Evolutionary conservation across 2,329 filamentous ascomycete genomes (phyloP).

Genomic region (Magnaporthales sp.): DNA sequence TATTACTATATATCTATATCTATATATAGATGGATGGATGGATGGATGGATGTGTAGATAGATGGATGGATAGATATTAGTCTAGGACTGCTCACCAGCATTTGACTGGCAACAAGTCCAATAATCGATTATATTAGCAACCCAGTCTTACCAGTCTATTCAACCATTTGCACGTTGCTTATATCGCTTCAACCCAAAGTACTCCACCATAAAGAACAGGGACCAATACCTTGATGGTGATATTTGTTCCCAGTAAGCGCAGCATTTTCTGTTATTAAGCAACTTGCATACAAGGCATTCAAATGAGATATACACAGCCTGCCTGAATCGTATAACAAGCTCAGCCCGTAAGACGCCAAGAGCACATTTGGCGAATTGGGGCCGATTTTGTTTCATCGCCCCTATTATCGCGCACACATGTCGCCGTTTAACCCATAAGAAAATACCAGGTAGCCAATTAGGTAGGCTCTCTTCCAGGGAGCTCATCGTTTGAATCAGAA

Average conservation of each 20-base stretch:
- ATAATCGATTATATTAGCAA: no score
- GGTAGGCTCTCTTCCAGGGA: neutral
- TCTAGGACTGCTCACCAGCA: no score
- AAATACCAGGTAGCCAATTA: neutral
- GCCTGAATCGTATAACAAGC: neutral
- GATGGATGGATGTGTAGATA: no score
- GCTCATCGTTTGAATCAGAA: neutral
- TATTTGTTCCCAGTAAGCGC: neutral
- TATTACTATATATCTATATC: no score
- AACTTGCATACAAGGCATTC: neutral
- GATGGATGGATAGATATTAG: no score
- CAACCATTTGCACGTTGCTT: no score
- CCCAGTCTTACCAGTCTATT: no score
- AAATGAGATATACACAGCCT: no score
- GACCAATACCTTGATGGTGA: neutral
- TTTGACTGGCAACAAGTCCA: no score
- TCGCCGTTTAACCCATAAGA: neutral
- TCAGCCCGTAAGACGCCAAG: neutral
- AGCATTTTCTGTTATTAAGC: neutral
- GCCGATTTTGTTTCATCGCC: neutral
- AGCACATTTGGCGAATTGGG: neutral
- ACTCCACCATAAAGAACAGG: no score
- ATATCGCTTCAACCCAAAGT: no score
- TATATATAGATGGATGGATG: no score
- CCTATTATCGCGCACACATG: neutral